Conservation (phyloP, 2,329 filamentous ascomycete genomes). For the Aureobasidium uvarum region DNA sequence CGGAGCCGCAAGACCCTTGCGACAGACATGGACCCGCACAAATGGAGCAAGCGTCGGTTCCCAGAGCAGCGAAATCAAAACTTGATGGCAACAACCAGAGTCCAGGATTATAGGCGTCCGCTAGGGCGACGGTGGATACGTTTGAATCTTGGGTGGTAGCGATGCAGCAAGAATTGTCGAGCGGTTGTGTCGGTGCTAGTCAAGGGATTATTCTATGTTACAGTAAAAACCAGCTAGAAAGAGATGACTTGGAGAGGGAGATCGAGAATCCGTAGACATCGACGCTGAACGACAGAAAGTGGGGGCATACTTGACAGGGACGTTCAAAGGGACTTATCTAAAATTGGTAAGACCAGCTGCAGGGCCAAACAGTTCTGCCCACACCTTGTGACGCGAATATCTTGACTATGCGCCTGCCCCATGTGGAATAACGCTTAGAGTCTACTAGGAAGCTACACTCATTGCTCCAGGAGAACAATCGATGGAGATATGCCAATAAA, state of each 20-base stretch:
- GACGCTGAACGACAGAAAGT: conserved; percentile 18
- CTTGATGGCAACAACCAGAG: background rate
- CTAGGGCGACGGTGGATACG: background rate
- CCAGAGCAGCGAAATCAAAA: background rate
- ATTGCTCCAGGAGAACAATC: background rate
- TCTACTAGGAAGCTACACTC: conserved; percentile 4
- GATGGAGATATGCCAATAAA: background rate
- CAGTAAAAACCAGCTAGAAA: conserved; percentile 18
- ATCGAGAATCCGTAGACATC: conserved; percentile 20
- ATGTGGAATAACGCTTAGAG: conserved; percentile 1
- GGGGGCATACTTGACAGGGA: conserved; percentile 22
- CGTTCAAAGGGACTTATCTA: background rate
- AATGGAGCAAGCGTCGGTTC: background rate
- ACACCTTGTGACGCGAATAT: background rate
- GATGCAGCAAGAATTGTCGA: conserved; percentile 18
- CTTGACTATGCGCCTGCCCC: conserved; percentile 3
- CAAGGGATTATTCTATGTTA: conserved; percentile 13
- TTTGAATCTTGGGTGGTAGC: conserved; percentile 11
- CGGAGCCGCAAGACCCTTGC: conserved; percentile 1
- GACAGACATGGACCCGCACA: background rate
- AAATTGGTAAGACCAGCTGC: conserved; percentile 11
- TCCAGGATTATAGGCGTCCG: background rate
- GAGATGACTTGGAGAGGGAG: conserved; percentile 17
- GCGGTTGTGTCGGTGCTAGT: conserved; percentile 19
- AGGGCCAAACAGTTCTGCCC: conserved; percentile 15